Percentiles rank a stretch among this genome's conserved stretches.
phyloP scores from a whole-genome alignment of 495 filamentous ascomycete genomes.

The Echria macrotheca region DNA sequence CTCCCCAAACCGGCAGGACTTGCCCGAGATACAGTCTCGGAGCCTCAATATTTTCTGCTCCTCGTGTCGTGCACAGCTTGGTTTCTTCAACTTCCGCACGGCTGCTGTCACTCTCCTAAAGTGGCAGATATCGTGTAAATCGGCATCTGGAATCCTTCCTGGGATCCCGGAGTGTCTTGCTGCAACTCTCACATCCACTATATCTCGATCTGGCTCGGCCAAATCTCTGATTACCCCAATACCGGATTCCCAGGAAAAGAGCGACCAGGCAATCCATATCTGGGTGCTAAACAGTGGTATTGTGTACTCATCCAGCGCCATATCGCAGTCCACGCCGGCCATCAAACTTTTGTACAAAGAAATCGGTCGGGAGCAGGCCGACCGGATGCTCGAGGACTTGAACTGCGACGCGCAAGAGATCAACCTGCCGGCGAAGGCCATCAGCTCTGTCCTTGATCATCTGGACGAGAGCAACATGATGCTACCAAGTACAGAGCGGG shows the following conservation, averaged over 20 bases:
- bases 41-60: slow-evolving; percentile 37
- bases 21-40: slow-evolving; percentile 13
- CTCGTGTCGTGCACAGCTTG: slow-evolving; percentile 37
- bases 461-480: slow-evolving; percentile 47
- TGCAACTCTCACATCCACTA: slow-evolving; percentile 41
- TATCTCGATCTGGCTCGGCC: slow-evolving; percentile 43
- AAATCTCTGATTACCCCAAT: slow-evolving; percentile 44
- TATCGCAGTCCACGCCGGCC: slow-evolving; percentile 32
- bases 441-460: slow-evolving; percentile 35
- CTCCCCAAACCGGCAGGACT: slow-evolving; percentile 11
- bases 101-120: slow-evolving; percentile 33
- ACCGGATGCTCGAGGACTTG: slow-evolving; percentile 49
- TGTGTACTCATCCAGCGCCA: slow-evolving; percentile 47
- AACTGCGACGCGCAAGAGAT: slow-evolving; percentile 61
- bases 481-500: slow-evolving; percentile 51
- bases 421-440: slow-evolving; percentile 47
- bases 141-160: slow-evolving; percentile 18
- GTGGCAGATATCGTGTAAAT: slow-evolving; percentile 32
- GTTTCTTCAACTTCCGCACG: slow-evolving; percentile 48
- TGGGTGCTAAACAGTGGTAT: slow-evolving; percentile 73
- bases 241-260: not conserved
- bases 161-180: slow-evolving; percentile 41
- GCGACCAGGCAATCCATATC: slow-evolving; percentile 34
- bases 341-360: slow-evolving; percentile 63
- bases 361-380: slow-evolving; percentile 39